These are phyloP conservation scores for Leccinum boreale DNA, from an alignment of 768 basidiomycete genomes.

Conservation along the genomic window DNA sequence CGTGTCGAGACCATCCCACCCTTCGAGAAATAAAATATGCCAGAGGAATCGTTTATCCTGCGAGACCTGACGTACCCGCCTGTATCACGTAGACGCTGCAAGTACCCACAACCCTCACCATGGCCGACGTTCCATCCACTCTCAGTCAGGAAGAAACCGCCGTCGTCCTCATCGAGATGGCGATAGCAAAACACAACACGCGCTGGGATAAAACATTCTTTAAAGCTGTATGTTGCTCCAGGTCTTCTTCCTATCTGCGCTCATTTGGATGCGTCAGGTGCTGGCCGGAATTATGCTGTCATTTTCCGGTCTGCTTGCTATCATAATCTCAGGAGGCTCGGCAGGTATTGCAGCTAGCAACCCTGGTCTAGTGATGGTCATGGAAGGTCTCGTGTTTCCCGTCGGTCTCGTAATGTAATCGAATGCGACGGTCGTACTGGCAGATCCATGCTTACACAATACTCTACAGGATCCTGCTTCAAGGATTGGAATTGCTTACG, in stretches of 20 bases:
- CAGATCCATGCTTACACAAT: background rate
- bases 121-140: conserved; percentile 38
- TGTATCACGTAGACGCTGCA: conserved; percentile 2
- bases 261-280: conserved; percentile 38
- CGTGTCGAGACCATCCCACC: background rate
- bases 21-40: background rate
- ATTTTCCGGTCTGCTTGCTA: conserved; percentile 65
- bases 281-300: conserved; percentile 69
- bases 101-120: conserved; percentile 3
- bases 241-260: background rate
- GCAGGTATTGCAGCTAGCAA: conserved; percentile 46
- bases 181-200: conserved; percentile 60
- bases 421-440: background rate
- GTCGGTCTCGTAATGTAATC: conserved; percentile 73
- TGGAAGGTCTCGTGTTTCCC: conserved; percentile 70
- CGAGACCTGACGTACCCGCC: background rate
- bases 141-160: conserved; percentile 60
- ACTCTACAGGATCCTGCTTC: conserved; percentile 59
- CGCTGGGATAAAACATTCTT: conserved; percentile 58
- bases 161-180: conserved; percentile 50
- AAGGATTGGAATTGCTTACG: conserved; percentile 67
- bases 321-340: conserved; percentile 61
- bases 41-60: background rate
- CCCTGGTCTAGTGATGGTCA: conserved; percentile 64
- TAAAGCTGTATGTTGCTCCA: conserved; percentile 55